Evolutionary conservation across 2,329 filamentous ascomycete genomes (phyloP), one percentile per base, ranked within the genome.

Genomic region (Colletotrichum sp.): DNA sequence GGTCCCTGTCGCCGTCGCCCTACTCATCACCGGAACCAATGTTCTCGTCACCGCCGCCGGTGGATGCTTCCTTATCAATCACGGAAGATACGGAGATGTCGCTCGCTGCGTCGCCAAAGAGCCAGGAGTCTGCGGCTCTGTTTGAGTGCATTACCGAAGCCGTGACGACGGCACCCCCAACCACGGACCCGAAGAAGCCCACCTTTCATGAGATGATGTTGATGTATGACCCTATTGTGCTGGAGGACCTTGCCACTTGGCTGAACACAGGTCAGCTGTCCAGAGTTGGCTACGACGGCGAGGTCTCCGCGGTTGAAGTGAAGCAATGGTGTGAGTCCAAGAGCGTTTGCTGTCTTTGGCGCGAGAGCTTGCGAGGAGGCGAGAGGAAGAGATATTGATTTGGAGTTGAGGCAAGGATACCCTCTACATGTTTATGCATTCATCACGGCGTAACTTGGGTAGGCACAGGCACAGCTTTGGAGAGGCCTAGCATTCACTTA

Each of bases 161-260:
- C 1, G 85, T 94, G 12, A 89, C 81, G 10, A 85, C 85, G 1
- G 86, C 88, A 6, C 88, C 91, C 5, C 87, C 86, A 15, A 88
- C 90, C 0, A 86, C 80, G 6, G 86, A 93, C 78, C 84, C 88
- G 1, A 77, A 78, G 8, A 82, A 89, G 4, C 92, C 92, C 16
- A 95, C 92, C 3, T 99, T 96, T 95, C 90, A 98, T 80, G 95
- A 99, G 84, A 98, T 96, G 85, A 98, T 99, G 63, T 88, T 99
- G 8, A 91, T 99, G 82, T 99, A 98, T 82, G 96, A 99, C 80
- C 95, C 96, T 0, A 94, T 99, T 59, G 89, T 97, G 2, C 85
- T 98, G 0, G 96, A 99, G 84, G 96, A 98, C 78, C 87, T 99
- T 16, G 91, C 96, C 0, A 85, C 87, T 0, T 99, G 96, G 94